phyloP scores from a whole-genome alignment of 2,329 filamentous ascomycete genomes.

The Hymenoscyphus salicellus region DNA sequence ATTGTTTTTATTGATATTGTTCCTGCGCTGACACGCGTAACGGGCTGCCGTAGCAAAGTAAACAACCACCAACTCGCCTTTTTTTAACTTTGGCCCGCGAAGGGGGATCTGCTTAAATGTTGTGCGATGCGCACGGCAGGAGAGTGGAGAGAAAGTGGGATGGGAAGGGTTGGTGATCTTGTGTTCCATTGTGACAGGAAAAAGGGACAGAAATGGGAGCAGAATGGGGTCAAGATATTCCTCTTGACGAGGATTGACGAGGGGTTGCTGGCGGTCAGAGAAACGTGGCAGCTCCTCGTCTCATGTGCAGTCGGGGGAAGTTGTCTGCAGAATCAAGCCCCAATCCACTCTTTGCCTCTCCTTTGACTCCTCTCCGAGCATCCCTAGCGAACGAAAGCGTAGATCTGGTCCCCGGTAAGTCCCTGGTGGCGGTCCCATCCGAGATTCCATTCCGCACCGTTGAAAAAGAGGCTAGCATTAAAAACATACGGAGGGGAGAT shows the following conservation, averaged over 20 bases:
- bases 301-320: background rate
- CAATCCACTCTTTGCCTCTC: background rate
- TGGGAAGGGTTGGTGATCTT: background rate
- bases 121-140: background rate
- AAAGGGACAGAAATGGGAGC: background rate
- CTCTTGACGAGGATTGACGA: background rate
- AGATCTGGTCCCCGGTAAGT: background rate
- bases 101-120: conserved; percentile 1
- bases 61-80: background rate
- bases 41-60: background rate
- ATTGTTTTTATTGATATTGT: background rate
- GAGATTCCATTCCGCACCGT: conserved; percentile 4
- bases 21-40: background rate
- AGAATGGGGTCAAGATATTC: background rate
- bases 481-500: background rate
- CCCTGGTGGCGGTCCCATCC: background rate
- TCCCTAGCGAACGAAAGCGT: background rate
- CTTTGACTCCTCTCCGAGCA: background rate
- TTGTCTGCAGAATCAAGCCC: conserved; percentile 1
- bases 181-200: conserved; percentile 1
- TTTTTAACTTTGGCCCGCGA: background rate
- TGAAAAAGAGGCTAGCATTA: background rate
- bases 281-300: conserved; percentile 2
- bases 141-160: background rate
- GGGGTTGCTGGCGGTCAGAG: conserved; percentile 1